These are phyloP conservation scores for Arthroderma sp. DNA, from an alignment of 2,329 filamentous ascomycete species.

Conservation along the genomic window DNA sequence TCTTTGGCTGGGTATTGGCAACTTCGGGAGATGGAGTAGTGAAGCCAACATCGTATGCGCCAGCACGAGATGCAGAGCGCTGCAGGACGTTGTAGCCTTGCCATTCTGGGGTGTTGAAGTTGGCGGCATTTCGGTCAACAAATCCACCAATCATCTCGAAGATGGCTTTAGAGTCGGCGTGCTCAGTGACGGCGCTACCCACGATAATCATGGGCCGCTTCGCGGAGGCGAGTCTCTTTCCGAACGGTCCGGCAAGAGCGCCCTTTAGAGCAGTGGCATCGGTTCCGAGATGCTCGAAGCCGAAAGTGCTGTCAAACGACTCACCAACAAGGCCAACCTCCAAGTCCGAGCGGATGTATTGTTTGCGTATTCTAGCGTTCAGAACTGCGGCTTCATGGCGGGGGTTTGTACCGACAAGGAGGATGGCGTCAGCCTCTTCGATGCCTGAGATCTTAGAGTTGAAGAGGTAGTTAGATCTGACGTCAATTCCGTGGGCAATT, in stretches of 20 bases:
- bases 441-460: constrained; percentile 91
- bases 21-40: constrained; percentile 70
- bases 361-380: constrained; percentile 93
- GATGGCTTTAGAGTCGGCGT: constrained; percentile 78
- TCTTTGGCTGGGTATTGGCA: constrained; percentile 77
- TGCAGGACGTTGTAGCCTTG: constrained; percentile 97
- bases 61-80: constrained; percentile 78
- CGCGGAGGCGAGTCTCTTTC: constrained; percentile 77
- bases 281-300: constrained; percentile 78
- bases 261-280: constrained; percentile 71
- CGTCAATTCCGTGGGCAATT: constrained; percentile 80
- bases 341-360: constrained; percentile 90
- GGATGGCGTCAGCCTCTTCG: constrained; percentile 82
- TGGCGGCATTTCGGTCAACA: constrained; percentile 81
- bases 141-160: constrained; percentile 85
- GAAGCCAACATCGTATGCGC: constrained; percentile 93
- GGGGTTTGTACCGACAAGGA: constrained; percentile 89
- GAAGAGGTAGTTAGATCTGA: constrained; percentile 90
- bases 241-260: constrained; percentile 73
- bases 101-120: constrained; percentile 83
- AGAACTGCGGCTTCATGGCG: constrained; percentile 89
- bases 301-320: constrained; percentile 85
- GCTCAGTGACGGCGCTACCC: constrained; percentile 82
- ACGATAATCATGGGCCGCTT: constrained; percentile 95
- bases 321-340: constrained; percentile 87